Evolutionary conservation across 768 basidiomycete genomes (phyloP), one percentile per base, ranked within the genome.

Genomic region (Leccinum arenicola): DNA sequence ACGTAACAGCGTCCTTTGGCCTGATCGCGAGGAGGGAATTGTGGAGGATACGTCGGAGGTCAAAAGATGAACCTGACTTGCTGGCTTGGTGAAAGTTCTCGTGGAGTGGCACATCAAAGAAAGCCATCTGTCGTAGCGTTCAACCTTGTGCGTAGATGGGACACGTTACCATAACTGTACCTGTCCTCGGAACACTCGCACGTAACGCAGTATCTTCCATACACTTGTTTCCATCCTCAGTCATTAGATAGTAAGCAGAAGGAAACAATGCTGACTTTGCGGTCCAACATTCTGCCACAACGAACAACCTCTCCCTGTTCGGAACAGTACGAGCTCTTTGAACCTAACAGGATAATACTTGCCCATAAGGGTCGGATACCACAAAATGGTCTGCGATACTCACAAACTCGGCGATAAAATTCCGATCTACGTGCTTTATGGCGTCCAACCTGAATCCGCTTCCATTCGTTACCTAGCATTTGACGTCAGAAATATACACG

Each of bases 41-140:
- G 54, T 88, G 77, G 43, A 95, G 76, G 60, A 98, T 86, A 33
- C 70, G 82, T 60, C 93, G 77, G 50, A 98, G 79, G 73, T 96
- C 94, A 66, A 85, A 96, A 17, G 78, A 75, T 36, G 79, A 78
- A 31, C 86, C 81, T 15, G 77, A 76, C 61, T 84, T 82, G 70
- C 91, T 91, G 12, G 95, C 95, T 59, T 80, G 77, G 67, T 87
- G 79, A 68, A 95, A 87, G 64, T 91, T 93, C 74, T 85, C 80
- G 68, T 98, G 95, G 21, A 98, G 78, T 19, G 93, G 92, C 7
- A 93, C 91, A 69, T 97, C 95, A 63, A 97, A 97, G 68, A 96
- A 45, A 19, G 43, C 43, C 43, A 21, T 45, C 43, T 45, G 19
- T 45, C 19, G 2, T 11, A 1, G 19, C 21, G 21, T 12, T 55